Conservation (phyloP, 1,284 basidiomycete species). For the Phaffia rhodozyma region DNA sequence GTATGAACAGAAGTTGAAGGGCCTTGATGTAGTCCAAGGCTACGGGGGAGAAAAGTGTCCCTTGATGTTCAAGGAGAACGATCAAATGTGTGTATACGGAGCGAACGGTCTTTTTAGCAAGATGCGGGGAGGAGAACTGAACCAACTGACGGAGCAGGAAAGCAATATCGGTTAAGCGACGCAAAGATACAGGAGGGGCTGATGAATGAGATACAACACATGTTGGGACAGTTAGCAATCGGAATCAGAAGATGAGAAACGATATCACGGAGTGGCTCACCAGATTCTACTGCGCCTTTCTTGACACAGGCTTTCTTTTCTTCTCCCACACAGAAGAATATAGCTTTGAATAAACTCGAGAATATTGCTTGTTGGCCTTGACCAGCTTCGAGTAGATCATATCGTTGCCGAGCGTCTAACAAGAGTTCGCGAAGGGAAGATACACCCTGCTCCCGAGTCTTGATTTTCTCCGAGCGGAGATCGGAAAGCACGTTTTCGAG, state of each 20-base stretch:
- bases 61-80: constrained; percentile 45
- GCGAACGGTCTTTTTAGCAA: constrained; percentile 46
- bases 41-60: constrained; percentile 49
- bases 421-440: constrained; percentile 50
- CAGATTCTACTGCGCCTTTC: constrained; percentile 35
- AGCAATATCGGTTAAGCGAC: constrained; percentile 40
- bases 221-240: background rate
- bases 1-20: constrained; percentile 50
- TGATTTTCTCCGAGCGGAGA: constrained; percentile 53
- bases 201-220: background rate
- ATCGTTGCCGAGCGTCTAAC: constrained; percentile 42
- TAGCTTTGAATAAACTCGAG: constrained; percentile 57
- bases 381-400: constrained; percentile 43
- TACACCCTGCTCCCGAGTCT: constrained; percentile 58
- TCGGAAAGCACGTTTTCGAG: constrained; percentile 28
- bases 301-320: constrained; percentile 47
- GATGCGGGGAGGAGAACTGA: constrained; percentile 26
- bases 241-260: constrained; percentile 20
- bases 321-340: constrained; percentile 52
- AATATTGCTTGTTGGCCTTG: constrained; percentile 44
- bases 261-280: constrained; percentile 19
- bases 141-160: constrained; percentile 57
- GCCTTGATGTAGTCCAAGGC: constrained; percentile 72
- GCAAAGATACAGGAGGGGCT: background rate
- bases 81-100: constrained; percentile 55